These are phyloP conservation scores for Citrus unshiu DNA, from an alignment of 345 rosid genomes.

Conservation along the genomic window DNA sequence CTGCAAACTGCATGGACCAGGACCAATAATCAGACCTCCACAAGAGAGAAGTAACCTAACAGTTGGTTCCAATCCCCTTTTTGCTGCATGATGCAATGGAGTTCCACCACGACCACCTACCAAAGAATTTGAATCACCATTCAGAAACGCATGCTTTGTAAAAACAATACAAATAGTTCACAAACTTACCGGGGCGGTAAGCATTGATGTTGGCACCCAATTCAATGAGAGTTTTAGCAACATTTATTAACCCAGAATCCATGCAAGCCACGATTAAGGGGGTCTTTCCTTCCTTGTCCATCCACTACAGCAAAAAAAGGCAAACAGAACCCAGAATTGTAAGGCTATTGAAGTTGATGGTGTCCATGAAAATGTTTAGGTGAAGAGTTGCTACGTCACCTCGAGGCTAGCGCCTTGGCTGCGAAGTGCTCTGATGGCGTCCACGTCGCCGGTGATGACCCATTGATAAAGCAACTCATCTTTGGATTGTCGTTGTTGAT, in stretches of 20 bases:
- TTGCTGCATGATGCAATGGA: constrained; percentile 58
- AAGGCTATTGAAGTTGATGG: background rate
- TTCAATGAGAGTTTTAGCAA: constrained; percentile 38
- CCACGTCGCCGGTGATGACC: constrained; percentile 28
- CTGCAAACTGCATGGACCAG: background rate
- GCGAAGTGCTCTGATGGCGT: constrained; percentile 32
- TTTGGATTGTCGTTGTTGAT: constrained; percentile 22
- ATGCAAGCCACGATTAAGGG: constrained; percentile 44
- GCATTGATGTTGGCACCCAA: constrained; percentile 55
- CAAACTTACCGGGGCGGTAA: constrained; percentile 47
- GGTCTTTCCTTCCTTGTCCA: constrained; percentile 46
- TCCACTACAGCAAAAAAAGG: constrained; percentile 29
- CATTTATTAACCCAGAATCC: constrained; percentile 32
- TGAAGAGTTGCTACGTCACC: constrained; percentile 12
- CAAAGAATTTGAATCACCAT: background rate
- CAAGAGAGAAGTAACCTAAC: constrained; percentile 43
- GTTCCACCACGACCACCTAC: constrained; percentile 51
- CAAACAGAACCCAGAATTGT: background rate
- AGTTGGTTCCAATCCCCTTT: constrained; percentile 41
- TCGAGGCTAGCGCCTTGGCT: constrained; percentile 38
- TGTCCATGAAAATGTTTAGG: background rate
- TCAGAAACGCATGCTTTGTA: background rate
- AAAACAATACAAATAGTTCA: background rate
- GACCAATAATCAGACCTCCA: constrained; percentile 31
- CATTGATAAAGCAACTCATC: constrained; percentile 34